Evolutionary conservation across 208 protist genomes (phyloP).

Genomic region (Angomonas desouzai): DNA sequence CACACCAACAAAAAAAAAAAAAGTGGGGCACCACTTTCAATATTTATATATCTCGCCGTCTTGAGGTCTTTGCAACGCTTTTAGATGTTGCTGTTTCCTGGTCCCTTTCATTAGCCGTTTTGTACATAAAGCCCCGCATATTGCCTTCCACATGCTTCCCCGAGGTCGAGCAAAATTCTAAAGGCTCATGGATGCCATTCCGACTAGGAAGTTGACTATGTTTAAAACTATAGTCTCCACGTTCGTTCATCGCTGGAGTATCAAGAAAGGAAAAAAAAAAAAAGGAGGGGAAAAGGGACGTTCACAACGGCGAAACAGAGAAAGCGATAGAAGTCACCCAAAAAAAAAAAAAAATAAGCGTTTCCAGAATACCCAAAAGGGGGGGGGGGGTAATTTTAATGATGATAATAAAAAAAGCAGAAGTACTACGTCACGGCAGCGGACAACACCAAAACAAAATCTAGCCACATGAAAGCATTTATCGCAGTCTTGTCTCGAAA

Average conservation of each 20-base stretch:
- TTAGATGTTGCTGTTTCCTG: slow-evolving; percentile 6
- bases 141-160: slow-evolving; percentile 72
- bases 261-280: slow-evolving; percentile 4
- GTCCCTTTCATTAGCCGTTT: background rate
- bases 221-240: slow-evolving; percentile 16
- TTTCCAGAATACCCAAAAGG: background rate
- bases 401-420: background rate
- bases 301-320: too few species aligned
- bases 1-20: slow-evolving; percentile 6
- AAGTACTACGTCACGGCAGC: background rate
- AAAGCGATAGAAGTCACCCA: too few species aligned
- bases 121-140: slow-evolving; percentile 60
- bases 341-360: background rate
- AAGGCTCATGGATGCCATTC: slow-evolving; percentile 14
- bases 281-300: background rate
- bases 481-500: background rate
- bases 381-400: too few species aligned
- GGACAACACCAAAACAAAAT: background rate
- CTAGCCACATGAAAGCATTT: background rate
- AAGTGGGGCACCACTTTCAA: background rate
- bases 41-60: slow-evolving; percentile 13
- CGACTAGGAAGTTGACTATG: slow-evolving; percentile 21
- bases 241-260: background rate
- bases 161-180: slow-evolving; percentile 43
- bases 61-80: background rate